phyloP scores from a whole-genome alignment of 2,329 filamentous ascomycete genomes.

The Phialemoniopsis sp. region DNA sequence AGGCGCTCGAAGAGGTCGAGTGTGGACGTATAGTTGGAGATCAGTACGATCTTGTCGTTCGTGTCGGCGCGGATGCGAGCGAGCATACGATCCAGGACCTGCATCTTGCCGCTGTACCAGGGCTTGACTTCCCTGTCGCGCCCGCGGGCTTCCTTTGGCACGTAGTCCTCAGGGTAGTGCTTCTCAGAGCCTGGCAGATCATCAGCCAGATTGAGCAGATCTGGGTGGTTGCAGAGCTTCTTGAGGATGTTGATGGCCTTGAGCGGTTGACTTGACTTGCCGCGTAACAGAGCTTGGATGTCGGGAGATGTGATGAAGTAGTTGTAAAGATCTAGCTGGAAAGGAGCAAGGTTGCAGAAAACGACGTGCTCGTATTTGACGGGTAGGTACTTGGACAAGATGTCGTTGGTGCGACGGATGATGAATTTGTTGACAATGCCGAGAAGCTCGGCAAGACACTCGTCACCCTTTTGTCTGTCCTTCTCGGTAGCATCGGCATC shows the following conservation, averaged over 20 bases:
- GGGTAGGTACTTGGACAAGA: slow-evolving; percentile 93
- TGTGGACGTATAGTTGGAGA: slow-evolving; percentile 97
- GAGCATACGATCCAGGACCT: slow-evolving; percentile 96
- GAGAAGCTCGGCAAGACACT: slow-evolving; percentile 76
- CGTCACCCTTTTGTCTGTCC: slow-evolving; percentile 78
- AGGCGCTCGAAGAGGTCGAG: slow-evolving; percentile 91
- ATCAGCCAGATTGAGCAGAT: slow-evolving; percentile 76
- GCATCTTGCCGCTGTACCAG: slow-evolving; percentile 98
- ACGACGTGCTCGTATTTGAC: slow-evolving; percentile 99
- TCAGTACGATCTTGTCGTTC: slow-evolving; percentile 98
- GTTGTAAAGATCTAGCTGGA: slow-evolving; percentile 91
- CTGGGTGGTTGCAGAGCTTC: slow-evolving; percentile 97
- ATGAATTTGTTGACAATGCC: slow-evolving; percentile 95
- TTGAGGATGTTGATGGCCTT: slow-evolving; percentile 97
- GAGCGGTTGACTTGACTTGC: slow-evolving; percentile 91
- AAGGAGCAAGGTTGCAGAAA: slow-evolving; percentile 90
- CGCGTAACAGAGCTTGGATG: slow-evolving; percentile 85
- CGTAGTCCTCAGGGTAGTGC: slow-evolving; percentile 79
- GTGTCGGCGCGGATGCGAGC: slow-evolving; percentile 92
- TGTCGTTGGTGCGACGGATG: slow-evolving; percentile 95
- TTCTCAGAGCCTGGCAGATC: slow-evolving; percentile 86
- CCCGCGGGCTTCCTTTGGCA: slow-evolving; percentile 81
- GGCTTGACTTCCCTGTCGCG: slow-evolving; percentile 88
- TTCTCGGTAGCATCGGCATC: slow-evolving; percentile 85
- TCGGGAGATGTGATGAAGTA: slow-evolving; percentile 95